Base-by-base conservation (phyloP, 306 rosid genomes). In the Dryas octopetala region DNA sequence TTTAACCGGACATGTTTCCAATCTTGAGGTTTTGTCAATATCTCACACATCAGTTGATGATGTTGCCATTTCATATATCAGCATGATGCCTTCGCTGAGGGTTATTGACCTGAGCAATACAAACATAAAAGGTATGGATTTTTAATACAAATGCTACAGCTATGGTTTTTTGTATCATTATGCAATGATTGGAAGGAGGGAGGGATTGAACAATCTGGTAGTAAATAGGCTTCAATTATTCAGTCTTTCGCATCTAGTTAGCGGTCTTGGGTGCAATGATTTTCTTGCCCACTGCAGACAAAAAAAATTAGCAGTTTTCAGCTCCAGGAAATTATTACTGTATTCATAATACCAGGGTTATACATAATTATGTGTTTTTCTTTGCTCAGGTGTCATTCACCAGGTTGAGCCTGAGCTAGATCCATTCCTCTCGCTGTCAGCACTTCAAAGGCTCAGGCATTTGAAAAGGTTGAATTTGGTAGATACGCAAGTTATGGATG, bases 41-140 rank as follows among this genome's bases (percentile, higher is more conserved):
- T 89, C 98, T 62, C 75, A 80, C 75, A 91, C 98, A 74, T 81
- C 49, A 57, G 78, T 95, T 62, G 95, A 91, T 85, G 98, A 95
- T 74, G 52, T 70, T 63, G 89, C 90, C 49, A 28, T 90, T 81
- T 74, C 72, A 62, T 89, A 78, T 76, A 76, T 91, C 76, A 81
- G 88, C 84, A 78, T 81, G 90, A 90, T 95, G 96, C 91, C 95
- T 81, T 91, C 88, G 38, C 51, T 95, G 73, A 95, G 83, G 84
- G 83, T 58, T 68, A 69, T 91, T n/a, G 90, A 91, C 87, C 86
- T 91, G 80, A 90, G 96, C 87, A 76, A 71, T 71, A 95, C 95
- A 19, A 78, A 79, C 71, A 85, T 90, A 43, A 90, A 84, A 95
- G 98, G 98, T 95, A 90, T 11, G 59, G 48, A 43, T 70, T 62